These are phyloP conservation scores for Aspergillus kassunensis DNA, from an alignment of 495 filamentous ascomycete genomes.

Conservation along the genomic window DNA sequence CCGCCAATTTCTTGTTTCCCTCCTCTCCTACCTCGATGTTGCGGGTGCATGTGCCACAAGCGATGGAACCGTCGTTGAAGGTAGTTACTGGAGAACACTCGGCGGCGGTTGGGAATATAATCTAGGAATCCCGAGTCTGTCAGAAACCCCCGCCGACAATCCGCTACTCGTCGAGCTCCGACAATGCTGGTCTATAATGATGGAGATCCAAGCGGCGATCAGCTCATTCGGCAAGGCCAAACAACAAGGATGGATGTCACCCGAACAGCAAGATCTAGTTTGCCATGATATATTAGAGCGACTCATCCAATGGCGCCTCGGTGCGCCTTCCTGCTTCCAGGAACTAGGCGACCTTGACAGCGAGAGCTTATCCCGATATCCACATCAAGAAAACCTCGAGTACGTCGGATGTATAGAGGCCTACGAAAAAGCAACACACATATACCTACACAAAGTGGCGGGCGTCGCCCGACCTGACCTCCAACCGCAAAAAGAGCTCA, in stretches of 20 bases:
- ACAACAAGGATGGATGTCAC: slow-evolving; percentile 26
- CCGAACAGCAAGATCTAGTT: slow-evolving; percentile 31
- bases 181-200: slow-evolving; percentile 35
- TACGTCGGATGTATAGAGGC: slow-evolving; percentile 40
- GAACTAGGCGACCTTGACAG: slow-evolving; percentile 31
- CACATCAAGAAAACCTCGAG: slow-evolving; percentile 32
- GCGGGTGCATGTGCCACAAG: slow-evolving; percentile 39
- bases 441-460: slow-evolving; percentile 35
- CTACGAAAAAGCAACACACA: slow-evolving; percentile 39
- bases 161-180: slow-evolving; percentile 30
- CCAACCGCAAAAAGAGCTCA: slow-evolving; percentile 23
- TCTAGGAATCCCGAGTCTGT: slow-evolving; percentile 33
- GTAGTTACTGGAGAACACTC: slow-evolving; percentile 38
- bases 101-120: slow-evolving; percentile 43
- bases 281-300: slow-evolving; percentile 32
- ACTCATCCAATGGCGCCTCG: slow-evolving; percentile 32
- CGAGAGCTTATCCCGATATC: slow-evolving; percentile 26
- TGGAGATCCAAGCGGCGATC: slow-evolving; percentile 38
- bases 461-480: slow-evolving; percentile 31
- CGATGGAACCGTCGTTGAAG: slow-evolving; percentile 37
- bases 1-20: slow-evolving; percentile 36
- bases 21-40: slow-evolving; percentile 40
- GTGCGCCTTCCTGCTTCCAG: slow-evolving; percentile 30
- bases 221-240: slow-evolving; percentile 38
- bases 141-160: slow-evolving; percentile 22